Conservation (phyloP, 2,329 filamentous ascomycete genomes). For the Aaosphaeria pasadenensis region DNA sequence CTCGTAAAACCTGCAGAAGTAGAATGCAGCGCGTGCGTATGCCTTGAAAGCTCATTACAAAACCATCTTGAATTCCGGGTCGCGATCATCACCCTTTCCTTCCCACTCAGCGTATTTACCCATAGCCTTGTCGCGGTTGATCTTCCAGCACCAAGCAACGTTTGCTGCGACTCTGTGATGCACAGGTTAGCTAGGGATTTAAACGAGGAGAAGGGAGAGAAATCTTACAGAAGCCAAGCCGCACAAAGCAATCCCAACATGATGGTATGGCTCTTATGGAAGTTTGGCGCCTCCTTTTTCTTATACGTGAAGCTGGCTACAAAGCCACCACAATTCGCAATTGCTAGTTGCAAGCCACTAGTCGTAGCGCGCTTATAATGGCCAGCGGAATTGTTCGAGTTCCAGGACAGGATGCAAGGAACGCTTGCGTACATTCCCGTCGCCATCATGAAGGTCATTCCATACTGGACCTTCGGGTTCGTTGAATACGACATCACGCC, state of each 20-base stretch:
- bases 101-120: conserved; percentile 59
- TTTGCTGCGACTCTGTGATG: conserved; percentile 54
- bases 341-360: conserved; percentile 61
- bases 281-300: conserved; percentile 54
- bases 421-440: conserved; percentile 63
- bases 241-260: conserved; percentile 59
- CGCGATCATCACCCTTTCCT: conserved; percentile 61
- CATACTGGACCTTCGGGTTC: conserved; percentile 55
- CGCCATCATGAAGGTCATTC: conserved; percentile 67
- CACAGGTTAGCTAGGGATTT: neutral
- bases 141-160: conserved; percentile 60
- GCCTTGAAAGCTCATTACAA: conserved; percentile 36
- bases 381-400: conserved; percentile 65
- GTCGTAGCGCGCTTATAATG: conserved; percentile 71
- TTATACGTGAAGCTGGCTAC: conserved; percentile 65
- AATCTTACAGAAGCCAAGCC: conserved; percentile 63
- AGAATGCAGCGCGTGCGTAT: no score
- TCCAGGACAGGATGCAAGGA: conserved; percentile 63
- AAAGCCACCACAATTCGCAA: conserved; percentile 67
- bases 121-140: conserved; percentile 60
- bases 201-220: neutral
- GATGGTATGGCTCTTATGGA: conserved; percentile 60
- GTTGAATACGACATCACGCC: conserved; percentile 59
- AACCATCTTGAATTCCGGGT: conserved; percentile 61
- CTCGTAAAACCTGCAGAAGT: no score